Conservation (phyloP, 306 rosid species). For the Fragaria iinumae region DNA sequence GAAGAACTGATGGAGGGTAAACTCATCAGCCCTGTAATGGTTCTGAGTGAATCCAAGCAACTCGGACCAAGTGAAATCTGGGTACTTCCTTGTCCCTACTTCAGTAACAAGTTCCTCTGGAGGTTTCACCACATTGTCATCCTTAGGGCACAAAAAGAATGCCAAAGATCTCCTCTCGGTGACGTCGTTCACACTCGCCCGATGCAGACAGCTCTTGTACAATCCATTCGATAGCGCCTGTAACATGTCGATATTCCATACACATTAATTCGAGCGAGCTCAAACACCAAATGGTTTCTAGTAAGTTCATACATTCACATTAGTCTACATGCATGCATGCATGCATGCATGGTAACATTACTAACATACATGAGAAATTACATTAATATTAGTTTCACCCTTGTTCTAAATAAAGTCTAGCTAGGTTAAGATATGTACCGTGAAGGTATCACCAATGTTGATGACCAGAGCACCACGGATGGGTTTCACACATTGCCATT, state of each 20-base stretch:
- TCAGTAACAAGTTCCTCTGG: constrained; percentile 44
- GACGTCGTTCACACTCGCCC: constrained; percentile 63
- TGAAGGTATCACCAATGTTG: constrained; percentile 76
- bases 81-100: constrained; percentile 49
- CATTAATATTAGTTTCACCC: too few species aligned
- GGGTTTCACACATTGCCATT: constrained; percentile 58
- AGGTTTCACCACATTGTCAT: constrained; percentile 62
- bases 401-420: neutral
- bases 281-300: neutral
- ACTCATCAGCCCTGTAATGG: constrained; percentile 60
- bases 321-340: neutral
- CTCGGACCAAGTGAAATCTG: constrained; percentile 76
- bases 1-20: constrained; percentile 63
- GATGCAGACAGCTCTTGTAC: constrained; percentile 56
- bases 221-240: constrained; percentile 34
- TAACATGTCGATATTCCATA: neutral
- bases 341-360: neutral
- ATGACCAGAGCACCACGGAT: constrained; percentile 49
- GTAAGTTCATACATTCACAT: neutral
- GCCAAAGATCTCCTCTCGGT: constrained; percentile 70
- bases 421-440: constrained; percentile 23
- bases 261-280: neutral
- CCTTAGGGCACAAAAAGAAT: constrained; percentile 72
- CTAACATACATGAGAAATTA: too few species aligned
- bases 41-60: constrained; percentile 60